phyloP scores from a whole-genome alignment of 805 yeast genomes.

The Pichia paraexigua region DNA sequence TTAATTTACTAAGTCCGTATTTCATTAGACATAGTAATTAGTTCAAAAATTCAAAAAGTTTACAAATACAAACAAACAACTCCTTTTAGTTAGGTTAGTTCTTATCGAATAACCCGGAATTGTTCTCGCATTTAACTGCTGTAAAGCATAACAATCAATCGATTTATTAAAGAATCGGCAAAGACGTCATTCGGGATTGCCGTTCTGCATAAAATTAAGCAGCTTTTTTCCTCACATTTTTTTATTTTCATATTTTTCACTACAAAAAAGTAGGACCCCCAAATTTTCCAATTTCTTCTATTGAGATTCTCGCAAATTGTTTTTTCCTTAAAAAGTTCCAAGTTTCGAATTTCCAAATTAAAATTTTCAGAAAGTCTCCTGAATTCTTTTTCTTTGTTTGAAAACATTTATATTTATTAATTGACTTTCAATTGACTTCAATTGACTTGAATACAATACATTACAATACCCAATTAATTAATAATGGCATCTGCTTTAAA shows the following conservation, averaged over 20 bases:
- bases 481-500: slow-evolving; percentile 19
- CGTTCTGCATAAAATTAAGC: too few relatives aligned
- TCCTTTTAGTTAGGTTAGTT: background rate
- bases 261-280: background rate
- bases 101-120: background rate
- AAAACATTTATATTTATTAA: too few relatives aligned
- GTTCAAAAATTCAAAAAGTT: too few relatives aligned
- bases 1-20: background rate
- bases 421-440: background rate
- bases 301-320: background rate
- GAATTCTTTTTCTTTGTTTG: background rate
- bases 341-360: too few relatives aligned
- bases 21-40: background rate
- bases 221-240: background rate
- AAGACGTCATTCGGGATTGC: too few relatives aligned
- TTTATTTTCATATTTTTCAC: too few relatives aligned
- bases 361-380: background rate
- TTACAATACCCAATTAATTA: background rate
- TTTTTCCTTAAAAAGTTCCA: too few relatives aligned
- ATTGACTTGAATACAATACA: too few relatives aligned
- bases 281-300: background rate
- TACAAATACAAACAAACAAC: background rate
- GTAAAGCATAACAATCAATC: too few relatives aligned
- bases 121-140: background rate
- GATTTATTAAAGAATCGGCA: too few relatives aligned